Evolutionary conservation across 179 eudicot genomes (phyloP).

Genomic region (Beta corolliflora): DNA sequence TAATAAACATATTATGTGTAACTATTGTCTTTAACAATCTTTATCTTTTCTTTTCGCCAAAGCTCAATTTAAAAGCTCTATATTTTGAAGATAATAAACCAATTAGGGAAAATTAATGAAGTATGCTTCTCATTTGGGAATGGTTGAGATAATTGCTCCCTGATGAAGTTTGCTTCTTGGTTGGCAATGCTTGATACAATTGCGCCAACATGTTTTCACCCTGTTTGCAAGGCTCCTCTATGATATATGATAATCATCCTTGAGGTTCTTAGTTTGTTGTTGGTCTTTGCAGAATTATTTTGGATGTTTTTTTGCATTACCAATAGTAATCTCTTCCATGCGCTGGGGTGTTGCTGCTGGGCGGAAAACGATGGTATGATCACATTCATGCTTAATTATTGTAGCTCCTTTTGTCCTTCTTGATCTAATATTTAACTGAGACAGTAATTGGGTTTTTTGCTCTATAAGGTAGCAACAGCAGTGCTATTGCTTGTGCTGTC

Average conservation of each 20-base stretch:
- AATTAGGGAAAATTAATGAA: neutral
- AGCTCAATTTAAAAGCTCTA: too few relatives aligned
- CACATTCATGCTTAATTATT: conserved; percentile 4
- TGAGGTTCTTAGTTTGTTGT: conserved; percentile 7
- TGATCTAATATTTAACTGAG: neutral
- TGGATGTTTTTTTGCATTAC: conserved; percentile 53
- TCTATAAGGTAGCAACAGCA: conserved; percentile 74
- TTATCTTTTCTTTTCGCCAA: too few relatives aligned
- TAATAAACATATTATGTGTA: too few relatives aligned
- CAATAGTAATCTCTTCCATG: conserved; percentile 46
- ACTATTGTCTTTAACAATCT: too few relatives aligned
- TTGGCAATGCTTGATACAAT: conserved; percentile 2
- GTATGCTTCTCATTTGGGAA: too few relatives aligned
- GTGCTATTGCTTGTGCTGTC: conserved; percentile 76
- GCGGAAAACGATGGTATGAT: conserved; percentile 74
- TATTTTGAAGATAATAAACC: too few relatives aligned
- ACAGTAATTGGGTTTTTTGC: neutral
- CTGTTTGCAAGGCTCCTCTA: neutral
- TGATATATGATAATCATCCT: neutral
- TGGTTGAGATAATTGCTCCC: too few relatives aligned
- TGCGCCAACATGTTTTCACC: neutral
- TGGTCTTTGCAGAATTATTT: conserved; percentile 44
- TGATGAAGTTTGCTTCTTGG: neutral
- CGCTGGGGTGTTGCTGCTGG: conserved; percentile 45
- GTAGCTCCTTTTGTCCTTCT: neutral